Evolutionary conservation across 176 grass and related monocot genomes (phyloP).

Genomic region (Tillandsia leiboldiana): DNA sequence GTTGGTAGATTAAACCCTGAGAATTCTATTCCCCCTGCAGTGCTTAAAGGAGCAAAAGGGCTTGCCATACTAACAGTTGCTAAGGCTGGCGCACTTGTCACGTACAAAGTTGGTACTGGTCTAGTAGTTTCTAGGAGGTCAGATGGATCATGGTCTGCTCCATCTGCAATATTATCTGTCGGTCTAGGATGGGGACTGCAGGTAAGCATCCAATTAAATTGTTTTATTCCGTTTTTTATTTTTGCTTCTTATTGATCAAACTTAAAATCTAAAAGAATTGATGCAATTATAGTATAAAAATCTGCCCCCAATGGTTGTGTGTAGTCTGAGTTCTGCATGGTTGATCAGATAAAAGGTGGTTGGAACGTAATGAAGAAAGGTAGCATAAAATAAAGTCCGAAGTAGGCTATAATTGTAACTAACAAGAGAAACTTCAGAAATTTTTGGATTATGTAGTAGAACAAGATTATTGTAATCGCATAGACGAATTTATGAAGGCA

Average conservation of each 20-base stretch:
- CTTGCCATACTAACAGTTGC: slow-evolving; percentile 77
- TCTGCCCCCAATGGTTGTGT: no score
- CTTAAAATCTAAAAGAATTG: neutral
- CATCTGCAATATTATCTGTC: slow-evolving; percentile 61
- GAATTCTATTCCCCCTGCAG: slow-evolving; percentile 63
- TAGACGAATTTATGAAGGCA: no score
- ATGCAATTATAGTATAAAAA: neutral
- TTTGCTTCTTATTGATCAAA: neutral
- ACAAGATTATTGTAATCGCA: no score
- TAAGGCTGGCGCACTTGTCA: slow-evolving; percentile 77
- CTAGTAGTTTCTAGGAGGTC: slow-evolving; percentile 64
- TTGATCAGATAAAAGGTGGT: no score
- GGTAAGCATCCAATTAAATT: slow-evolving; percentile 27
- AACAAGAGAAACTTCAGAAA: no score
- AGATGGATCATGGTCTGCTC: slow-evolving; percentile 86
- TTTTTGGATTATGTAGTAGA: no score
- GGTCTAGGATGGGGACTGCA: slow-evolving; percentile 93
- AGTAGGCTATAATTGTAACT: no score
- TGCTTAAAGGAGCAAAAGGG: slow-evolving; percentile 71
- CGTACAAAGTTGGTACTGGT: slow-evolving; percentile 82
- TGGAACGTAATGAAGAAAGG: no score
- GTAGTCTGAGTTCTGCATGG: no score
- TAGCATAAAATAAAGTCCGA: no score
- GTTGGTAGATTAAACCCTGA: slow-evolving; percentile 61
- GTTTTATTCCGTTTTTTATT: neutral